Conservation (phyloP, 2,329 filamentous ascomycete species). For the Lachnellula hyalina region DNA sequence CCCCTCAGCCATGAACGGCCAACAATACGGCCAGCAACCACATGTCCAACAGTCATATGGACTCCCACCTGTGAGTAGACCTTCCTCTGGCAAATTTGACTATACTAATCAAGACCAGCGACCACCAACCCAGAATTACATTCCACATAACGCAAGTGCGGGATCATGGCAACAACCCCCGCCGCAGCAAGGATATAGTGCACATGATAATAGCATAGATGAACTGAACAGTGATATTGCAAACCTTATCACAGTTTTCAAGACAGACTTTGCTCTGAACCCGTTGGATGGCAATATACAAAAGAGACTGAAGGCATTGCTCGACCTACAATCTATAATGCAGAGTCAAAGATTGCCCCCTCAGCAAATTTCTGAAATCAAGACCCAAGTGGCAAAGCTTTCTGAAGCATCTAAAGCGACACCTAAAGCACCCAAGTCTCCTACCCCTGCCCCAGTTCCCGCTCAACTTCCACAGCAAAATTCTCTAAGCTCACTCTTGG, state of each 20-base stretch:
- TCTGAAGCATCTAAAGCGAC: constrained; percentile 30
- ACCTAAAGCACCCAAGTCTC: constrained; percentile 27
- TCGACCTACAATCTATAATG: constrained; percentile 78
- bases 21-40: constrained; percentile 17
- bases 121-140: constrained; percentile 25
- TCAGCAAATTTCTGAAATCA: constrained; percentile 78
- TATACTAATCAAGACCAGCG: constrained; percentile 12
- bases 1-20: constrained; percentile 18
- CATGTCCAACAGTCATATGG: constrained; percentile 24
- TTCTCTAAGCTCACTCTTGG: constrained; percentile 52
- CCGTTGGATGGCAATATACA: constrained; percentile 72
- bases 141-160: constrained; percentile 29
- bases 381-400: constrained; percentile 77
- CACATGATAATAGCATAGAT: constrained; percentile 56
- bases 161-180: constrained; percentile 30
- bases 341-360: constrained; percentile 71
- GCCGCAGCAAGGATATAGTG: constrained; percentile 25
- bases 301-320: constrained; percentile 74
- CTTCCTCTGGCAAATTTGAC: neutral
- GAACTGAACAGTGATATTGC: constrained; percentile 79
- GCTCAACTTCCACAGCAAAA: constrained; percentile 26
- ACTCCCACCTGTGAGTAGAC: constrained; percentile 24
- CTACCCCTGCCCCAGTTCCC: constrained; percentile 24
- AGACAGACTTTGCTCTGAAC: constrained; percentile 68
- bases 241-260: constrained; percentile 67